These are phyloP conservation scores for Polysphondylium violaceum DNA, from an alignment of 78 protist genomes.

Conservation along the genomic window DNA sequence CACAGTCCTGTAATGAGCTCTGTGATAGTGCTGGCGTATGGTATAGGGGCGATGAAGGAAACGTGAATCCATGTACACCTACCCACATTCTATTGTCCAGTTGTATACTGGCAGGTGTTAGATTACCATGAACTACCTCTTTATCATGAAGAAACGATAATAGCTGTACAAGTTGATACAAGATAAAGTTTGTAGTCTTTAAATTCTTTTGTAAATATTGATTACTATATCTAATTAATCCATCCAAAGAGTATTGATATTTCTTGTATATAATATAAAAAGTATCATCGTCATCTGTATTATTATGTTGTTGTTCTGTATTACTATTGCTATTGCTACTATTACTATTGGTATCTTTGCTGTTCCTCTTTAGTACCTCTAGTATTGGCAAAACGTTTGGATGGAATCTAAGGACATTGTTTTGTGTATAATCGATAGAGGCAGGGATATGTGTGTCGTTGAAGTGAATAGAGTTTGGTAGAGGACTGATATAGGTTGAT, in stretches of 20 bases:
- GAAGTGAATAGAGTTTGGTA: constrained; percentile 76
- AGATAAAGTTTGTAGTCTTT: constrained; percentile 41
- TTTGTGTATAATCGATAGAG: constrained; percentile 56
- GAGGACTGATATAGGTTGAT: constrained; percentile 60
- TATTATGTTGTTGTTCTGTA: not conserved
- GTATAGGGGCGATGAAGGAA: constrained; percentile 20
- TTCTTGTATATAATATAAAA: constrained; percentile 19
- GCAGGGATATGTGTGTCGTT: constrained; percentile 54
- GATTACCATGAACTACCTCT: constrained; percentile 65
- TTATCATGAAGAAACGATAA: constrained; percentile 43
- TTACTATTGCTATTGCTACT: not conserved
- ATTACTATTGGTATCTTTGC: not conserved
- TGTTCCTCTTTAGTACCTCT: constrained; percentile 8
- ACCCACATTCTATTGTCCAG: constrained; percentile 68
- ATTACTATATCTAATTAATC: constrained; percentile 48
- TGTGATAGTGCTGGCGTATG: not conserved
- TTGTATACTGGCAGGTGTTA: constrained; percentile 37
- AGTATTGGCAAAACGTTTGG: constrained; percentile 69
- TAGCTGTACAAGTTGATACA: constrained; percentile 58
- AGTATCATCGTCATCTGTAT: not conserved
- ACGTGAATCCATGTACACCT: constrained; percentile 55
- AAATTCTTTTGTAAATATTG: constrained; percentile 28
- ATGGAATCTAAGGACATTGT: constrained; percentile 41
- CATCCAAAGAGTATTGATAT: constrained; percentile 55
- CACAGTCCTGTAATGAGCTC: not conserved